These are phyloP conservation scores for Ajuga chamaepitys DNA, from an alignment of 257 asterid species.

Conservation along the genomic window DNA sequence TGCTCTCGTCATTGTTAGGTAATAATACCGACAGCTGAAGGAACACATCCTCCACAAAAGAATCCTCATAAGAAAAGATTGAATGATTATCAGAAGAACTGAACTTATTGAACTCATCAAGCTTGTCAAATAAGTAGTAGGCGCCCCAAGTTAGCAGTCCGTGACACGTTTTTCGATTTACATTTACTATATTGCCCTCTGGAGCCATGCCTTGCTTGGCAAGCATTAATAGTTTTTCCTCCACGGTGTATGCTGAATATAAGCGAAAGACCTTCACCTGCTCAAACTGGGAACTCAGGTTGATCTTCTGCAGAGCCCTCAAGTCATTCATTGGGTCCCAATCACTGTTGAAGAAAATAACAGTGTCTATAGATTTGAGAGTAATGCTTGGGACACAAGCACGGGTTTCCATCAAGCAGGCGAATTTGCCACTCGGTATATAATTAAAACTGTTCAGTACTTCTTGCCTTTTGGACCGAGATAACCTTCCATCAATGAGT, in stretches of 20 bases:
- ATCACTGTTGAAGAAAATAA: slow-evolving; percentile 54
- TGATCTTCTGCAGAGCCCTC: slow-evolving; percentile 45
- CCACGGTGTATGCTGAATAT: slow-evolving; percentile 48
- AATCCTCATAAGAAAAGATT: slow-evolving; percentile 11
- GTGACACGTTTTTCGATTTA: slow-evolving; percentile 33
- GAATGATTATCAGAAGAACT: slow-evolving; percentile 14
- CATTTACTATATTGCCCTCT: slow-evolving; percentile 22
- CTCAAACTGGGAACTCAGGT: slow-evolving; percentile 37
- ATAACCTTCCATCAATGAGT: slow-evolving; percentile 28
- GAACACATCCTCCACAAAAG: slow-evolving; percentile 43
- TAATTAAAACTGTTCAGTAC: slow-evolving; percentile 32
- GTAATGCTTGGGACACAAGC: slow-evolving; percentile 42
- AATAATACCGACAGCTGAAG: slow-evolving; percentile 33
- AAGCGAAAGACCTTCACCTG: slow-evolving; percentile 53
- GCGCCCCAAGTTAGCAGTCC: slow-evolving; percentile 53
- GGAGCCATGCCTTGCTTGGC: slow-evolving; percentile 43
- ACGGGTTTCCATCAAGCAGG: slow-evolving; percentile 49
- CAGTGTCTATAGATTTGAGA: slow-evolving; percentile 35
- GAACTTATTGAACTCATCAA: slow-evolving; percentile 22
- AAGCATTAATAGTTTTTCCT: slow-evolving; percentile 48
- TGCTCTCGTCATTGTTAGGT: slow-evolving; percentile 23
- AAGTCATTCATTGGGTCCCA: slow-evolving; percentile 62
- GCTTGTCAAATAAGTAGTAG: slow-evolving; percentile 33
- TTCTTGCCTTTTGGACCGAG: slow-evolving; percentile 20
- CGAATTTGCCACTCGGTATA: slow-evolving; percentile 26